A percentile compares a stretch with the other conserved stretches of the same genome.
phyloP scores from a whole-genome alignment of 345 rosid species.

The Citrus reticulata region DNA sequence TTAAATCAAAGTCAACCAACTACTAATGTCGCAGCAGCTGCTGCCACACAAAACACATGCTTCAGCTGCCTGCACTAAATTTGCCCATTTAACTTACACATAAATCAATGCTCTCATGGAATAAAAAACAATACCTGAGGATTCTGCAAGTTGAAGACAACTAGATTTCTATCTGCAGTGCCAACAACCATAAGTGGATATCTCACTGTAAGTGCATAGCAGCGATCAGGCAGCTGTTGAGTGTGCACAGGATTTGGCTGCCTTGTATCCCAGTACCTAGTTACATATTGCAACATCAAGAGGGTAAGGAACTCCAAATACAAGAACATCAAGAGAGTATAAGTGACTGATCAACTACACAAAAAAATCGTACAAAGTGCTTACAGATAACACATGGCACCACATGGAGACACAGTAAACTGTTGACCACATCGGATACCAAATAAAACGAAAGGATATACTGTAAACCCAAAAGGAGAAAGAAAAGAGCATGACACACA shows the following conservation, averaged over 20 bases:
- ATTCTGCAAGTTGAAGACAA: conserved; percentile 77
- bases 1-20: not conserved
- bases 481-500: not conserved
- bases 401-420: not conserved
- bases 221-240: conserved; percentile 94
- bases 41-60: not conserved
- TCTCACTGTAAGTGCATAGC: conserved; percentile 77
- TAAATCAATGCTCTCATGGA: not conserved
- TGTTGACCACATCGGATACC: not conserved
- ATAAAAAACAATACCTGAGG: conserved; percentile 66
- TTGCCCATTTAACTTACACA: no score
- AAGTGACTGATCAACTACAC: not conserved
- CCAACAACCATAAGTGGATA: conserved; percentile 96
- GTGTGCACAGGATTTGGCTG: conserved; percentile 84
- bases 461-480: not conserved
- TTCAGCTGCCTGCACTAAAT: not conserved
- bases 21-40: not conserved
- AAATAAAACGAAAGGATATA: not conserved
- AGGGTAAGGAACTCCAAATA: not conserved
- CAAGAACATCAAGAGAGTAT: not conserved
- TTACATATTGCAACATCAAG: conserved; percentile 2
- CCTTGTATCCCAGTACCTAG: conserved; percentile 94
- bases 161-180: conserved; percentile 90
- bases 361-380: not conserved
- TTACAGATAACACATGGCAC: not conserved